These are phyloP conservation scores for Penicillium cosmopolitanum DNA, from an alignment of 495 filamentous ascomycete species.

Conservation along the genomic window DNA sequence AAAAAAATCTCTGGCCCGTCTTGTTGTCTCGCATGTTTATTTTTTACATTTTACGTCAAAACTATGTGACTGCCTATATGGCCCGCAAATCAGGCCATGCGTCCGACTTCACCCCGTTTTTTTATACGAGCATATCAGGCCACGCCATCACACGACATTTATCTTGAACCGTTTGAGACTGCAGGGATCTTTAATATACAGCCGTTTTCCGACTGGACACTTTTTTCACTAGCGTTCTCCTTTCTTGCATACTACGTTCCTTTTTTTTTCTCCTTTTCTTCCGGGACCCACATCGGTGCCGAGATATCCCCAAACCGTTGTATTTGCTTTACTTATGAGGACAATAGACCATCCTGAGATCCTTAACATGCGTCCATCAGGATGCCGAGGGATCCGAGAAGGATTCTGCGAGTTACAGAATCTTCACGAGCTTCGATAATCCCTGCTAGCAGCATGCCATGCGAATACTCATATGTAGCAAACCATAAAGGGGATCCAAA, in stretches of 20 bases:
- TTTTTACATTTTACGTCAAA: not conserved
- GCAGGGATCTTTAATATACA: not conserved
- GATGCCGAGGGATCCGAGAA: conserved; percentile 1
- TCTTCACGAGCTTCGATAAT: not conserved
- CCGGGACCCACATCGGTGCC: conserved; percentile 1
- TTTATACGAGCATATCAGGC: not conserved
- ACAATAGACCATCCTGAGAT: too few species aligned
- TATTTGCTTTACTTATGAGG: not conserved
- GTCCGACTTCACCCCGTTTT: not conserved
- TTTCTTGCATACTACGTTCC: not conserved
- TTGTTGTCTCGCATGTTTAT: not conserved
- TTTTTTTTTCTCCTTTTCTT: not conserved
- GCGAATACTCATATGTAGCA: not conserved
- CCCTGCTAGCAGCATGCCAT: not conserved
- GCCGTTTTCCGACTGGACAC: not conserved
- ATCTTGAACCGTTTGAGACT: not conserved
- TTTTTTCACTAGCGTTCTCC: not conserved
- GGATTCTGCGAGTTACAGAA: not conserved
- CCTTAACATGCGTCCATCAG: not conserved
- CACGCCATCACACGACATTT: not conserved
- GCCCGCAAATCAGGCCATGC: not conserved
- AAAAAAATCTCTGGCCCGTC: not conserved
- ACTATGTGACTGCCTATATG: not conserved
- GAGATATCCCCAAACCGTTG: not conserved
- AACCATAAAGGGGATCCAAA: not conserved